Percentiles rank a stretch among this genome's conserved stretches.
phyloP scores from a whole-genome alignment of 768 basidiomycete species.

The Rhodotorula graminis region DNA sequence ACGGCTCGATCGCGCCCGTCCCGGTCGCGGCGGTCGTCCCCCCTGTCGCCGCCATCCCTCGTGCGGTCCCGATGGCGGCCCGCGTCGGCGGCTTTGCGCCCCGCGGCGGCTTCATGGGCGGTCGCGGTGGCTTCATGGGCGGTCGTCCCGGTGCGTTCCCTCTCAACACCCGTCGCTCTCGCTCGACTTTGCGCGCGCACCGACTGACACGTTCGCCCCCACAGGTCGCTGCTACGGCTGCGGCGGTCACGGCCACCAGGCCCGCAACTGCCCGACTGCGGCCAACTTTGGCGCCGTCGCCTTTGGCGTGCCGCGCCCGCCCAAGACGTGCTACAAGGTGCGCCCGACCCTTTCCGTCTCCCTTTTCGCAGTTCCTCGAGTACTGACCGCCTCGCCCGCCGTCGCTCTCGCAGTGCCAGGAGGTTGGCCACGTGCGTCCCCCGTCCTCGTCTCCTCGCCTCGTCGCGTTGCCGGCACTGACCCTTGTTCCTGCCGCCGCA shows the following conservation, averaged over 20 bases:
- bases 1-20: slow-evolving; percentile 3
- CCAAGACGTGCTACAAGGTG: slow-evolving; percentile 25
- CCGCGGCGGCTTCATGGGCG: slow-evolving; percentile 28
- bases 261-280: slow-evolving; percentile 18
- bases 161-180: no score
- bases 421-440: slow-evolving; percentile 29
- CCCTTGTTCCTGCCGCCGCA: background rate
- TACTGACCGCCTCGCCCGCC: no score
- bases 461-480: background rate
- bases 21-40: slow-evolving; percentile 43
- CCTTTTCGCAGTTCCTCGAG: no score
- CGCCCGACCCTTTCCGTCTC: background rate
- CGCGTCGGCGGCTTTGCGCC: slow-evolving; percentile 6
- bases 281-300: background rate
- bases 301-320: background rate
- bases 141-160: background rate
- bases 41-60: slow-evolving; percentile 52
- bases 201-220: background rate
- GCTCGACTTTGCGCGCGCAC: no score
- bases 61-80: slow-evolving; percentile 2
- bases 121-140: slow-evolving; percentile 10
- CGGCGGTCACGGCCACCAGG: slow-evolving; percentile 26
- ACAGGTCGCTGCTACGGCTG: slow-evolving; percentile 27
- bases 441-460: background rate
- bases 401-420: slow-evolving; percentile 10